These are phyloP conservation scores for Ustilago crameri DNA, from an alignment of 1,284 basidiomycete genomes.

Conservation along the genomic window DNA sequence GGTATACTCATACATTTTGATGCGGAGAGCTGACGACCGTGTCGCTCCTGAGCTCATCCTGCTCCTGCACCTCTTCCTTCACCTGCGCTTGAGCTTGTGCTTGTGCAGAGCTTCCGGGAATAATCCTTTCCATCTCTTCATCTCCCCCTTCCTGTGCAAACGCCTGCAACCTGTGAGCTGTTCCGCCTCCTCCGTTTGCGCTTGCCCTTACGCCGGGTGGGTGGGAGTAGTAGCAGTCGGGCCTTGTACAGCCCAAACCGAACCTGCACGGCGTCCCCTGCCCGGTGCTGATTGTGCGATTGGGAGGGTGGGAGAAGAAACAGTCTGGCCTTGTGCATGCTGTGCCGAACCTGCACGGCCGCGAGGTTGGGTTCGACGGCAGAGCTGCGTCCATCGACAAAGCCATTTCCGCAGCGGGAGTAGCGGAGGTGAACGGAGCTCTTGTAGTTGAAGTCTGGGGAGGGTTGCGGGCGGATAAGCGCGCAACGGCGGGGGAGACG, in stretches of 20 bases:
- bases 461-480: neutral
- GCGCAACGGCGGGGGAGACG: slow-evolving; percentile 54
- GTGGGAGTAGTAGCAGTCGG: slow-evolving; percentile 41
- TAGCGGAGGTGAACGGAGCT: neutral
- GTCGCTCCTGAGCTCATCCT: neutral
- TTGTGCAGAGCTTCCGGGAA: slow-evolving; percentile 19
- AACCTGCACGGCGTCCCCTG: slow-evolving; percentile 34
- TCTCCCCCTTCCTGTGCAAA: slow-evolving; percentile 10
- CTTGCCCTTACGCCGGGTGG: slow-evolving; percentile 14
- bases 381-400: slow-evolving; percentile 29
- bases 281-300: neutral
- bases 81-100: neutral
- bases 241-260: slow-evolving; percentile 39
- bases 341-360: slow-evolving; percentile 50
- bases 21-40: neutral
- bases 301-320: slow-evolving; percentile 50
- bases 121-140: slow-evolving; percentile 30
- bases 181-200: slow-evolving; percentile 3
- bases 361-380: slow-evolving; percentile 9
- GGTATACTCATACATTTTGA: too few species aligned
- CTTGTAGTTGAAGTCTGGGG: neutral
- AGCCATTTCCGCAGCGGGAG: neutral
- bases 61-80: neutral
- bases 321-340: slow-evolving; percentile 52
- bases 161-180: slow-evolving; percentile 12